Base-by-base conservation (phyloP, 164 flowering plant genomes). In the Saururus chinensis region DNA sequence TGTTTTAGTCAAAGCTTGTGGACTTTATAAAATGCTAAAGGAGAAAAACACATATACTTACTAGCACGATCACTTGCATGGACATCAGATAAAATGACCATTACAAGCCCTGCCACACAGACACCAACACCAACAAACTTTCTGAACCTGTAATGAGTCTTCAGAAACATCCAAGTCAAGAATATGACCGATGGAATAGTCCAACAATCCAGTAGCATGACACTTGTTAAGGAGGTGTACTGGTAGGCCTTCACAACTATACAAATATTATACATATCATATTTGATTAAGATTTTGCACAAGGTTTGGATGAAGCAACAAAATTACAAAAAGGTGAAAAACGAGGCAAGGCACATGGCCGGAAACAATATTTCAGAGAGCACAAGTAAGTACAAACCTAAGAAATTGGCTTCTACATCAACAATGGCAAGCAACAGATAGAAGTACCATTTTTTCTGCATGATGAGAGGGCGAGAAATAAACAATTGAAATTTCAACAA, bases 201-300 rank as follows among this genome's bases (percentile, higher is more conserved):
- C 88, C 90, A 87, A 71, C 98, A 92, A 68, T 92, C 98, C 70
- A 92, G 80, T 56, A 92, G 81, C 96, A 87, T 92, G 48, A 92
- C 86, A 71, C 98, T 92, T 68, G 98, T 92, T 59, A 92, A 25
- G 14, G 98, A 87, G 59, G 98, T 92, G 68, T 92, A 92, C 63
- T 92, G 98, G 72, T 92, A 92, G 26, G 98, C 98, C 87, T 92
- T 92, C 72, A 89, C 98, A 72, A 92, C 98, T 92, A 21, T 41
- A 67, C 49, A 17, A 30, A 6, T 30, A 30, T 30, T 2, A 30
- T 30, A 6, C 37, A 30, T n/a, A n/a, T 30, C 37, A 6, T 30
- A 30, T 30, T 30, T 6, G 6, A 30, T 30, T 30, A 2, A 6
- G 6, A 30, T 30, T 30, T 30, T 30, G 37, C 37, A 30, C 37